Evolutionary conservation across 371 early-diverging fungal species (phyloP), one percentile per base, ranked within the genome.

Genomic region (Gilbertella persicaria): DNA sequence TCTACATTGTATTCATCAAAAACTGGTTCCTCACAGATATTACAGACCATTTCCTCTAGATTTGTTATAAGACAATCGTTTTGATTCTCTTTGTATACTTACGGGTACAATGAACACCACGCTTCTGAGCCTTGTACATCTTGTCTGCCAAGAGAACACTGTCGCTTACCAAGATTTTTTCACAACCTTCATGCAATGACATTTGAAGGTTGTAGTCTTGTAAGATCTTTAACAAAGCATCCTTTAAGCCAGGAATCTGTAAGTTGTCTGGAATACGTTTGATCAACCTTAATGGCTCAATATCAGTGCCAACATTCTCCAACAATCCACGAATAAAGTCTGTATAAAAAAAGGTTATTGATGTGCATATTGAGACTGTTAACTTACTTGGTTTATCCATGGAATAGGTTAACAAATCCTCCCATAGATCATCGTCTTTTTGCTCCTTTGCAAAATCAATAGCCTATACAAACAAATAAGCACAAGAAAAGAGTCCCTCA

Each of bases 401-500:
- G 0, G 93, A 87, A 63, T 91, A 93, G 20, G 72, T 85, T 19
- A 97, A 70, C 35, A 98, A 64, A 66, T 97, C 97, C 60, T 93
- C 90, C 98, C 98, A 98, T 43, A 98, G 74, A 16, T 89, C 92
- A 23, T 88, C 86, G 69, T 98, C 97, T 52, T 93, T 91, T 73
- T 97, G 96, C 45, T 96, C 95, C 75, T 93, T 92, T 0, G 95
- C 95, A 80, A 96, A 98, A 45, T 95, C 94, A 55, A 98, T 97
- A 0, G 98, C 98, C 83, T 93, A 66, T 10, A 20, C 13, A 10
- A 28, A 41, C 19, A 20, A 37, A 23, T 43, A 36, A 44, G 19
- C 3, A 38, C 13, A 0, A 35, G 1, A 16, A 23, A 12, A 4
- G 35, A 20, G 17, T 23, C 16, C 28, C 23, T 36, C 25, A 13